A percentile compares a stretch with the other conserved stretches of the same genome.
These are phyloP conservation scores for Naganishia albida DNA, from an alignment of 1,284 basidiomycete genomes.

Conservation along the genomic window DNA sequence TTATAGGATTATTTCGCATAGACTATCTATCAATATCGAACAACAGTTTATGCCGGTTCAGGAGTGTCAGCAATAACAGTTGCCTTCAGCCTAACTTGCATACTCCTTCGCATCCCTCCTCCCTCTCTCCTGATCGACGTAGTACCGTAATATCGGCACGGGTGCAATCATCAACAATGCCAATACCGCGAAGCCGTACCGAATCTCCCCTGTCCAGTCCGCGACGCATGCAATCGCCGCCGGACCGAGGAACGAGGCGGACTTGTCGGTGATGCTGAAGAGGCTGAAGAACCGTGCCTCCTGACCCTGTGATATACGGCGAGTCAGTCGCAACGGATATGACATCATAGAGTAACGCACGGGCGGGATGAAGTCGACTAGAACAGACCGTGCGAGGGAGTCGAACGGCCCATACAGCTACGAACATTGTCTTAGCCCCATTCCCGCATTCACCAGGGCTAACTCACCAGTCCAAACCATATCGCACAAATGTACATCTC, in stretches of 20 bases:
- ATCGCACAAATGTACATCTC: slow-evolving; percentile 83
- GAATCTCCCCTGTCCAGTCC: slow-evolving; percentile 82
- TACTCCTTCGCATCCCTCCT: slow-evolving; percentile 47
- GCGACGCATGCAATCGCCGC: slow-evolving; percentile 80
- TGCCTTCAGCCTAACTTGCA: too few relatives aligned
- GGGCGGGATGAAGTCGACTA: slow-evolving; percentile 52
- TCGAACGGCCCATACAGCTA: slow-evolving; percentile 54
- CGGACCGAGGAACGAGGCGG: slow-evolving; percentile 84
- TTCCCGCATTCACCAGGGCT: slow-evolving; percentile 60
- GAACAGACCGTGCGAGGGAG: slow-evolving; percentile 51
- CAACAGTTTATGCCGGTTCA: too few relatives aligned
- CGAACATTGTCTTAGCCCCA: slow-evolving; percentile 49
- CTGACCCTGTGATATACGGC: slow-evolving; percentile 41
- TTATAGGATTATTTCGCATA: not conserved
- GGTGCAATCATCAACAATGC: slow-evolving; percentile 74
- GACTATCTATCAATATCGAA: too few relatives aligned
- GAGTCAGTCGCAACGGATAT: not conserved
- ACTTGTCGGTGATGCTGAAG: slow-evolving; percentile 78
- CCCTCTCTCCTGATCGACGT: slow-evolving; percentile 69
- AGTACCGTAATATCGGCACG: slow-evolving; percentile 67
- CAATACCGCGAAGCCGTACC: slow-evolving; percentile 85
- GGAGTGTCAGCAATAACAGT: too few relatives aligned
- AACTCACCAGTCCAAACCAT: slow-evolving; percentile 67
- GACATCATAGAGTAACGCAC: slow-evolving; percentile 35
- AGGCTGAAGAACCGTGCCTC: slow-evolving; percentile 61